These are phyloP conservation scores for Jackrogersella multiformis DNA, from an alignment of 495 filamentous ascomycete species.

Conservation along the genomic window DNA sequence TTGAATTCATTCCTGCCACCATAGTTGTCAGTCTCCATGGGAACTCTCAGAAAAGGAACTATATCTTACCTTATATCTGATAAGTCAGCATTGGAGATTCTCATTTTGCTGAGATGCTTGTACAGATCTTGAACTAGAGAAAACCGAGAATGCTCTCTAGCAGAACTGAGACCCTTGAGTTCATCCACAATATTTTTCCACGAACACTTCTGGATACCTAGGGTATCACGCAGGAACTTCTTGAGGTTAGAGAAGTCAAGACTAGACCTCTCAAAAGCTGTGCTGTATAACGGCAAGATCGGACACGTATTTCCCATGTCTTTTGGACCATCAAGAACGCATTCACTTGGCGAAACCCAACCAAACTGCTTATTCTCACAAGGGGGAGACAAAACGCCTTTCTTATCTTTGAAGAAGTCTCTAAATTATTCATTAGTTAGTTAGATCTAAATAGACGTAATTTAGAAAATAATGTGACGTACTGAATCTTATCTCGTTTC, in stretches of 20 bases:
- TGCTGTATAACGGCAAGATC: slow-evolving; percentile 11
- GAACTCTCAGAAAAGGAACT: neutral
- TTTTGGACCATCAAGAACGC: slow-evolving; percentile 28
- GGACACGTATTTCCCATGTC: slow-evolving; percentile 12
- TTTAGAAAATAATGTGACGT: neutral
- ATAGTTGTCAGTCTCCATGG: neutral
- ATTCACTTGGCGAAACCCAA: slow-evolving; percentile 9
- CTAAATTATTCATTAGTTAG: neutral
- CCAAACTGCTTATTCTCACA: neutral
- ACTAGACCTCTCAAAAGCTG: neutral
- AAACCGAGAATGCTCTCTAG: neutral
- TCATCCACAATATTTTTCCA: slow-evolving; percentile 34
- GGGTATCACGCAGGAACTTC: slow-evolving; percentile 35
- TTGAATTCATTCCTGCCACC: slow-evolving; percentile 39
- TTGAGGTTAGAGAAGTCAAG: slow-evolving; percentile 7
- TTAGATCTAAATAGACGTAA: neutral
- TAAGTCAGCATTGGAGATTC: too few species aligned
- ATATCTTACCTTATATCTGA: slow-evolving; percentile 11
- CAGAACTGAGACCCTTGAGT: slow-evolving; percentile 25
- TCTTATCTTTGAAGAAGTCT: neutral
- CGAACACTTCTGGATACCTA: slow-evolving; percentile 33
- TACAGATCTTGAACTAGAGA: neutral
- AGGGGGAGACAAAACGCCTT: neutral
- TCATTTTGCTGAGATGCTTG: neutral
- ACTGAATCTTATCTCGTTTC: slow-evolving; percentile 5